Evolutionary conservation across 768 basidiomycete genomes (phyloP), one percentile per base, ranked within the genome.

Genomic region (Boletus pseudopeckii): DNA sequence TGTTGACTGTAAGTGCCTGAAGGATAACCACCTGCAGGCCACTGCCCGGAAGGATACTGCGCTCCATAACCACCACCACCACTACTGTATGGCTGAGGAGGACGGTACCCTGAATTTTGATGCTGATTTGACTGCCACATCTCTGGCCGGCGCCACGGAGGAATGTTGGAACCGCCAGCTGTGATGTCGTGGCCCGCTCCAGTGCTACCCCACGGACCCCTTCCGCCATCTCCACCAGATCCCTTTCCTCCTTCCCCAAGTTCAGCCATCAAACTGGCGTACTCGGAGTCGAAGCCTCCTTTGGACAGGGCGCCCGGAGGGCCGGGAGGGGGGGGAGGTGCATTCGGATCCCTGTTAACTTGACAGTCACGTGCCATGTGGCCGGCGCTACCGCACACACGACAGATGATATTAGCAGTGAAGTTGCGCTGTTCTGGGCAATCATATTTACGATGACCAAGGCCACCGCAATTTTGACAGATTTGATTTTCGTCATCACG

Each of bases 401-500:
- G 94, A 80, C 97, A 99, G 68, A 98, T 96, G 77, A 99, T 95
- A 78, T 96, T 96, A 76, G 97, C 97, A 62, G 92, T 95, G 76
- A 94, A 98, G 77, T 97, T 97, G 72, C 90, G 86, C 73, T 97
- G 92, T 75, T 98, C 92, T 17, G 95, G 94, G 71, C 97, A 99
- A 73, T 98, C 97, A 76, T 93, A 98, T 84, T 98, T 95, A 74
- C 96, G 88, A 69, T 98, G 95, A 54, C 94, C 94, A 59, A 93
- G 82, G 49, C 87, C 87, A 66, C 90, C 92, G 70, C 91, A 95
- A 67, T 96, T 96, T 76, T 98, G 95, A 75, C 97, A 99, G 57
- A 98, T 86, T 74, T 99, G 97, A 68, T 98, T 98, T 77, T 99
- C 97, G 70, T 99, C 97, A 67, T 99, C 97, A 63, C 97, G 94